Percentiles rank a stretch among this genome's conserved stretches.
Evolutionary conservation across 495 filamentous ascomycete species (phyloP).

Genomic region (Tirmania nivea): DNA sequence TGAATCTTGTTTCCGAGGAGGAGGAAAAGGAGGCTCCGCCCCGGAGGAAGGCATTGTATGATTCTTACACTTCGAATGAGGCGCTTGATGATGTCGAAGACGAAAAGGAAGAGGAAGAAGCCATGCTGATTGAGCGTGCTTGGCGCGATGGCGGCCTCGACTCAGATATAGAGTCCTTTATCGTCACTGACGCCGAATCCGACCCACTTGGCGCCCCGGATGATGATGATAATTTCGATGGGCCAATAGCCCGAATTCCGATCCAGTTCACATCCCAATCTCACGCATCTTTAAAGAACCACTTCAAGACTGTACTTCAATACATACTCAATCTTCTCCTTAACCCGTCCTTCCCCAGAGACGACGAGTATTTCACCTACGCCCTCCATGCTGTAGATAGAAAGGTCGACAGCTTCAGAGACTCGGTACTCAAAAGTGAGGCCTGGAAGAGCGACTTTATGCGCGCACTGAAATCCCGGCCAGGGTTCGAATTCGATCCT

Average conservation of each 20-base stretch:
- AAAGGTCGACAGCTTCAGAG: not conserved
- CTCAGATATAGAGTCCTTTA: not conserved
- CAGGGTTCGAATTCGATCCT: not conserved
- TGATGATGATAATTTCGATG: not conserved
- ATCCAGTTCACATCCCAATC: not conserved
- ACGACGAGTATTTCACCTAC: not conserved
- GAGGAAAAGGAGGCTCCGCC: not conserved
- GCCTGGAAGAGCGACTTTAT: not conserved
- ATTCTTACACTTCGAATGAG: not conserved
- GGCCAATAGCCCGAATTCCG: not conserved
- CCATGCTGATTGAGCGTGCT: not conserved
- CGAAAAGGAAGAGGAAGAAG: not conserved
- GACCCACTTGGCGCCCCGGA: not conserved
- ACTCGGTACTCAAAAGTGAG: not conserved
- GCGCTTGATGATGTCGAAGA: not conserved
- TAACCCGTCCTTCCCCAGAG: not conserved
- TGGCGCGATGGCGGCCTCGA: not conserved
- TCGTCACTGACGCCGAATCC: not conserved
- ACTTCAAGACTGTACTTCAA: not conserved
- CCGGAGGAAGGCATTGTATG: not conserved
- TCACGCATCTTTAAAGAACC: not conserved
- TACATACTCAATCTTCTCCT: not conserved
- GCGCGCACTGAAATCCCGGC: not conserved
- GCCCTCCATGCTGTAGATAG: not conserved
- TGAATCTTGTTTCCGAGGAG: not conserved